phyloP scores from a whole-genome alignment of 768 basidiomycete genomes.

The Galerina marginata region DNA sequence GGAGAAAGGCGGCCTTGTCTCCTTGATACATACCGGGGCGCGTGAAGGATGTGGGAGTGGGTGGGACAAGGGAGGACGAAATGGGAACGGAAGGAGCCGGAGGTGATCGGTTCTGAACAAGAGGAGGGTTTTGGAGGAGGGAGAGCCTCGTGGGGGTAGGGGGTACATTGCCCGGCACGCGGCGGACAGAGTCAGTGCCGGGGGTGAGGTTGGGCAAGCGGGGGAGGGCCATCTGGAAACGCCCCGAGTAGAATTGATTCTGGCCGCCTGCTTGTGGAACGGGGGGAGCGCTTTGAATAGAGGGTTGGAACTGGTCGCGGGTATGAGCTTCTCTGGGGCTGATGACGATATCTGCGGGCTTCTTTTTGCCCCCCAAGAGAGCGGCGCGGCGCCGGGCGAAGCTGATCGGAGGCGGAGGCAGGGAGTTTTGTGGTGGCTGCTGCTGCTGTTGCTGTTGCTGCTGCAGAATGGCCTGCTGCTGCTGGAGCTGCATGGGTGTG shows the following conservation, averaged over 20 bases:
- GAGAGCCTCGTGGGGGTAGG: conserved; percentile 71
- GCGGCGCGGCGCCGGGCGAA: conserved; percentile 78
- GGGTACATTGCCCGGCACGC: conserved; percentile 66
- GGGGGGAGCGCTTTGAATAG: conserved; percentile 80
- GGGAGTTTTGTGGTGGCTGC: conserved; percentile 42
- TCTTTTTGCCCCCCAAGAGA: conserved; percentile 67
- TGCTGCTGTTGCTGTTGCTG: conserved; percentile 31
- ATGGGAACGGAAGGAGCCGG: conserved; percentile 67
- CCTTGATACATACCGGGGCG: conserved; percentile 58
- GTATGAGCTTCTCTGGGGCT: conserved; percentile 65
- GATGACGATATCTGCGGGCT: conserved; percentile 82
- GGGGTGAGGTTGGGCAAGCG: conserved; percentile 60
- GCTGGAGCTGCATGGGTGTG: conserved; percentile 29
- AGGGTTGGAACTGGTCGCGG: conserved; percentile 62
- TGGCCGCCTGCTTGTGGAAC: conserved; percentile 55
- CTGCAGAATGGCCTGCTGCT: conserved; percentile 16
- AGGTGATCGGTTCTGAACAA: conserved; percentile 50
- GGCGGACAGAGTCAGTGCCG: conserved; percentile 48
- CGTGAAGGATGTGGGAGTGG: conserved; percentile 70
- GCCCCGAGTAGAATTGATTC: conserved; percentile 35
- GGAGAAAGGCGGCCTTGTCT: conserved; percentile 78
- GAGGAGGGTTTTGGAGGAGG: conserved; percentile 25
- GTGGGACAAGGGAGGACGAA: conserved; percentile 65
- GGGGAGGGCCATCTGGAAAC: conserved; percentile 63
- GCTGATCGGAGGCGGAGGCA: conserved; percentile 76